Base-by-base conservation (phyloP, 805 yeast species). In the Torulaspora maleeae region DNA sequence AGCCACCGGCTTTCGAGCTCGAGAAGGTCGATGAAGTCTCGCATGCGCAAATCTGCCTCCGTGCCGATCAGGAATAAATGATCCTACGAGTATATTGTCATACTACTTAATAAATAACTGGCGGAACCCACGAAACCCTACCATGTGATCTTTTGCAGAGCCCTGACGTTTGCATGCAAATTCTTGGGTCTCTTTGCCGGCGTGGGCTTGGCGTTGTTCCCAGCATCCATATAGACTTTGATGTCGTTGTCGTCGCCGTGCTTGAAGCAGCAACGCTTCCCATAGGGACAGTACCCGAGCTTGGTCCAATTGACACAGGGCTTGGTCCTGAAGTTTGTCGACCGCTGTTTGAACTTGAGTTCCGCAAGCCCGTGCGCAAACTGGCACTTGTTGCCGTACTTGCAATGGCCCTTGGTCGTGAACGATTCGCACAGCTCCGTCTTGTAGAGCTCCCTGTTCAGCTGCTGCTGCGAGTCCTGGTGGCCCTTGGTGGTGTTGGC, bases 361-460 rank as follows among this genome's bases (percentile, higher is more conserved):
- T 89, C 96, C 44, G 75, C 69, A 32, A 77, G 73, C 15, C 97
- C 96, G 61, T 89, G 97, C 5, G 96, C 96, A 74, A 89, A 89
- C 69, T 89, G 96, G 65, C 97, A 89, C 70, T 89, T 89, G 53
- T 77, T 75, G 2, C 95, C 95, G 63, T 89, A 89, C 12, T 95
- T 95, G 64, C 97, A 89, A 41, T 64, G 59, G 19, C 86, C 85
- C 52, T 79, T 76, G 56, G 77, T 79, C 60, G 80, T 77, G 62
- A 75, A 89, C 20, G 90, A 82, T 32, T 82, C 83, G 66, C 97
- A 89, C 45, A 90, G 73, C 66, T 89, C 97, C 0, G 97, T 90
- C 69, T 89, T 89, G 76, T 87, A 89, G 32, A 89, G 73, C 53
- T 78, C 83, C 27, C 86, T 80, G 63, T 82, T 77, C 44, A 75